phyloP scores from a whole-genome alignment of 148 eudicot genomes.

The Rhododendron williamsianum region DNA sequence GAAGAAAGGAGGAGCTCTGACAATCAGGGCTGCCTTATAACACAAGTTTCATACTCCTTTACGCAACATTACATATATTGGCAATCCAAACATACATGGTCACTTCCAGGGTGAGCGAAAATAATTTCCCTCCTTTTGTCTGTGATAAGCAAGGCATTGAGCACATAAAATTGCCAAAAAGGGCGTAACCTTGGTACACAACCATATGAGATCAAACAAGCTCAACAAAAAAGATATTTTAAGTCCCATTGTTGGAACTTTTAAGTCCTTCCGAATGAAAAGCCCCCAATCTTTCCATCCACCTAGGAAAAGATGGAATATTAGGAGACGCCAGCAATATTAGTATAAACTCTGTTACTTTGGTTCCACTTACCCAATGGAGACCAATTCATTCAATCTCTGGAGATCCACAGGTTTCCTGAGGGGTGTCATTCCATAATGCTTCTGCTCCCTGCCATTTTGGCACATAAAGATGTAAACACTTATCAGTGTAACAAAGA shows the following conservation, averaged over 20 bases:
- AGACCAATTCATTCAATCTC: constrained; percentile 43
- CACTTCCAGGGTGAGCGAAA: not conserved
- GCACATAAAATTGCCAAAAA: not conserved
- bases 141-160: not conserved
- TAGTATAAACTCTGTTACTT: not conserved
- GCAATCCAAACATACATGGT: not conserved
- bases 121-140: not conserved
- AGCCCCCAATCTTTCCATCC: not conserved
- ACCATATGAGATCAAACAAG: not conserved
- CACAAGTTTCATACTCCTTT: not conserved
- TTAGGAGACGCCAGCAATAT: not conserved
- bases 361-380: constrained; percentile 55
- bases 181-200: not conserved
- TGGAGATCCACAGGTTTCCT: constrained; percentile 76
- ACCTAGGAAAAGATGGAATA: not conserved
- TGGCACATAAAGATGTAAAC: not conserved
- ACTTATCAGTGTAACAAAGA: constrained; percentile 8
- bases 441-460: constrained; percentile 73
- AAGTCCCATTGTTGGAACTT: not conserved
- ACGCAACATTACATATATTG: not conserved
- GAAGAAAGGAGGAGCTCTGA: not conserved
- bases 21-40: not conserved
- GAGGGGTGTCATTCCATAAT: constrained; percentile 67
- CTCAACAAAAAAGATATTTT: not conserved
- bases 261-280: not conserved